Evolutionary conservation across 2,329 filamentous ascomycete species (phyloP).

Genomic region (Aschersonia sp.): DNA sequence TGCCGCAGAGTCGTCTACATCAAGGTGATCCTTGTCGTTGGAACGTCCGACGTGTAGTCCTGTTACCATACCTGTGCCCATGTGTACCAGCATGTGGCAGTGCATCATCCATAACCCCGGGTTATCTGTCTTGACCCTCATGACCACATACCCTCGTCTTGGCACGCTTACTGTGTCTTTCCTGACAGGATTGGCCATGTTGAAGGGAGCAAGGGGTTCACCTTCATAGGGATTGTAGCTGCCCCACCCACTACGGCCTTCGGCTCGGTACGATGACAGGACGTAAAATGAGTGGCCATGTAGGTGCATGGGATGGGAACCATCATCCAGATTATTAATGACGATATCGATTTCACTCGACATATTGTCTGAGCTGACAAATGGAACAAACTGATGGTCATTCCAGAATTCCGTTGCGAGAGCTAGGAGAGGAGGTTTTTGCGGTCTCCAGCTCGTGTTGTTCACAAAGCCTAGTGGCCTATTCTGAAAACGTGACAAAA

Average conservation of each 20-base stretch:
- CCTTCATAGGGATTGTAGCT: conserved; percentile 12
- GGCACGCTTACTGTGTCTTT: conserved; percentile 26
- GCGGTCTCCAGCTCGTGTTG: conserved; percentile 11
- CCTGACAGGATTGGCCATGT: conserved; percentile 9
- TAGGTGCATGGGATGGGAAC: conserved; percentile 28
- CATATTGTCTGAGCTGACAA: conserved; percentile 4
- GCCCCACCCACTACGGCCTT: conserved; percentile 9
- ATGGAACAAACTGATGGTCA: conserved; percentile 9
- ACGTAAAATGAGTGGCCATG: conserved; percentile 42
- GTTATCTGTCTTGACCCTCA: conserved; percentile 10
- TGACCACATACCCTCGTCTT: conserved; percentile 11
- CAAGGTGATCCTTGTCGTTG: background rate
- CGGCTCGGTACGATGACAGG: conserved; percentile 9
- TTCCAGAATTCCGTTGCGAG: conserved; percentile 7
- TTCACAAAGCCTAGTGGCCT: conserved; percentile 12
- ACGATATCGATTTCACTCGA: conserved; percentile 12
- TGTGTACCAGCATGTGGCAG: conserved; percentile 14
- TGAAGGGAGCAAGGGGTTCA: conserved; percentile 1
- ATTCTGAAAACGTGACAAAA: conserved; percentile 9
- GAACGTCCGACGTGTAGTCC: conserved; percentile 10
- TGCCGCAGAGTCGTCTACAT: background rate
- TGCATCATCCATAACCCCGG: conserved; percentile 14
- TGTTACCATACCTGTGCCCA: conserved; percentile 12
- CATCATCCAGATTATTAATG: conserved; percentile 19
- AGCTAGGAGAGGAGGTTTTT: conserved; percentile 8